Conservation (phyloP, 2,329 filamentous ascomycete genomes). For the Ceratocystis variospora region DNA sequence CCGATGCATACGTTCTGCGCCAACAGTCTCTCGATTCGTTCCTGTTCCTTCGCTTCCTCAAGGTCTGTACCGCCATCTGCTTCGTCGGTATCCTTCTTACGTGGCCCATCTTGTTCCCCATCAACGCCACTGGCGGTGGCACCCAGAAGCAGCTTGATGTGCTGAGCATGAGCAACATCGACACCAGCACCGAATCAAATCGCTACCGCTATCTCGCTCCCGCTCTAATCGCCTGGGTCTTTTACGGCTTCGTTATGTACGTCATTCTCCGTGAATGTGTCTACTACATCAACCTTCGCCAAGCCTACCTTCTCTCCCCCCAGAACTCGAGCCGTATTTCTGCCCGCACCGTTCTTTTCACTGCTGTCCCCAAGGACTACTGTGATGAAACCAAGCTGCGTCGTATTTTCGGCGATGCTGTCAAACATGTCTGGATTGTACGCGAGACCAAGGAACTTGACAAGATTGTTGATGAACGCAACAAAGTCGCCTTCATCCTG, state of each 20-base stretch:
- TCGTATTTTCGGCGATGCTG: conserved; percentile 66
- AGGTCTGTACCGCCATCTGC: conserved; percentile 56
- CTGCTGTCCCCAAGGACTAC: conserved; percentile 67
- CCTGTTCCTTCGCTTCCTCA: conserved; percentile 69
- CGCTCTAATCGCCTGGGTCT: conserved; percentile 65
- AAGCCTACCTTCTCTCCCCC: conserved; percentile 80
- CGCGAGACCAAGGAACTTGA: conserved; percentile 65
- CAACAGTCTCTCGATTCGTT: conserved; percentile 80
- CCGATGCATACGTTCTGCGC: conserved; percentile 64
- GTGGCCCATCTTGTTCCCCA: conserved; percentile 73
- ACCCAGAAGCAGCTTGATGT: conserved; percentile 54
- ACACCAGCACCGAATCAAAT: conserved; percentile 33
- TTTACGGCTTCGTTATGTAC: conserved; percentile 77
- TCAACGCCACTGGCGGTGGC: conserved; percentile 72
- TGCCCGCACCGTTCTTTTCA: conserved; percentile 78
- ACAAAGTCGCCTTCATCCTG: conserved; percentile 65
- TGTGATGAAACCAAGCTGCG: conserved; percentile 63
- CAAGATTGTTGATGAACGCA: conserved; percentile 66
- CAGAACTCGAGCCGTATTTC: conserved; percentile 75
- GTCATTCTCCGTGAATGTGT: conserved; percentile 77
- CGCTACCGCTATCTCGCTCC: conserved; percentile 68
- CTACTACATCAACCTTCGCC: conserved; percentile 82
- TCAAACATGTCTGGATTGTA: conserved; percentile 73
- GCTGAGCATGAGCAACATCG: conserved; percentile 65
- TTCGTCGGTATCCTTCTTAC: conserved; percentile 73